Conservation (phyloP, 2,329 filamentous ascomycete species). For the Pyrenochaeta sp. region DNA sequence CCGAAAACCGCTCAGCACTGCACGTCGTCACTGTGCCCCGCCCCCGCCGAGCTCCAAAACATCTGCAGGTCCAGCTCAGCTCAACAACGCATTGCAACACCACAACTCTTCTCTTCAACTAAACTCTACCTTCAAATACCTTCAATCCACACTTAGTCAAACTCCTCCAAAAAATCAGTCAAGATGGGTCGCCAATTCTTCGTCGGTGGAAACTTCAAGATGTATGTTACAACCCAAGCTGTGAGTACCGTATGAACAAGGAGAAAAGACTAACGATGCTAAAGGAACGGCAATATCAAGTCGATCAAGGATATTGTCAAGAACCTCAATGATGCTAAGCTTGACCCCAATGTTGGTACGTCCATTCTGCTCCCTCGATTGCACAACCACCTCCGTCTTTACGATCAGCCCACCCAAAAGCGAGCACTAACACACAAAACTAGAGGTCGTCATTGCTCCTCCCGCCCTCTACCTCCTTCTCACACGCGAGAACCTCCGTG, state of each 20-base stretch:
- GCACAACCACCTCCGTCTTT: not conserved
- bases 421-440: constrained; percentile 6
- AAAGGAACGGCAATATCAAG: constrained; percentile 91
- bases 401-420: constrained; percentile 7
- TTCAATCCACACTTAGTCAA: constrained; percentile 11
- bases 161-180: constrained; percentile 44
- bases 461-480: constrained; percentile 90
- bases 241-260: constrained; percentile 24
- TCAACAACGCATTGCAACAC: constrained; percentile 43
- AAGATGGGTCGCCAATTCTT: constrained; percentile 96
- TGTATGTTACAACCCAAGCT: constrained; percentile 64
- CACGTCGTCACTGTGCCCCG: constrained; percentile 31
- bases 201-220: constrained; percentile 99
- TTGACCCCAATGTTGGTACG: constrained; percentile 78
- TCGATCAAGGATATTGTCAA: constrained; percentile 90
- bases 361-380: constrained; percentile 25
- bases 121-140: constrained; percentile 12
- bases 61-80: constrained; percentile 27
- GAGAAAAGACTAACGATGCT: constrained; percentile 26
- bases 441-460: constrained; percentile 95
- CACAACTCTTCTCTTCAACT: constrained; percentile 15
- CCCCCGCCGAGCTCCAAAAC: constrained; percentile 39
- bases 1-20: constrained; percentile 29
- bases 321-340: constrained; percentile 84
- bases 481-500: constrained; percentile 78